Conservation (phyloP, 139 green algal genomes). For the Eudorina sp. region DNA sequence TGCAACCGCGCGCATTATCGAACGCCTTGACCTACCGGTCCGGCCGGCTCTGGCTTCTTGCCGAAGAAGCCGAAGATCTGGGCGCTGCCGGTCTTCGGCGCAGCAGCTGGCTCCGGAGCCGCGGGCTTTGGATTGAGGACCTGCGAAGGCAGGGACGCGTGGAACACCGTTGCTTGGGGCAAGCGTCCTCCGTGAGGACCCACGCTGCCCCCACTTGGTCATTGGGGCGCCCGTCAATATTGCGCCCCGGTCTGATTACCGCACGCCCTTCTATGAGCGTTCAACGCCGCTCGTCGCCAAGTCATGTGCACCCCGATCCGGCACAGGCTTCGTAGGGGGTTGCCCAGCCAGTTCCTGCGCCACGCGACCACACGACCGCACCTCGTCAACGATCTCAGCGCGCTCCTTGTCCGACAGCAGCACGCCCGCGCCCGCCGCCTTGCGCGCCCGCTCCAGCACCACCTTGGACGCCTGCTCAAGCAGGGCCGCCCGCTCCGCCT, state of each 20-base stretch:
- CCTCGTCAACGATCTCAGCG: conserved; percentile 24
- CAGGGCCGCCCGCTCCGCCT: conserved; percentile 17
- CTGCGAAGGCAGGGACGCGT: not conserved
- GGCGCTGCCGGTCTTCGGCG: not conserved
- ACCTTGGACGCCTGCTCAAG: conserved; percentile 36
- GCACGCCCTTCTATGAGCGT: too few relatives aligned
- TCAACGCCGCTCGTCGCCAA: too few relatives aligned
- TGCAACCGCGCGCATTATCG: too few relatives aligned
- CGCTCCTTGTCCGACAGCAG: conserved; percentile 28
- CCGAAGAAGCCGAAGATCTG: conserved; percentile 47
- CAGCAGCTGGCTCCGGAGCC: not conserved
- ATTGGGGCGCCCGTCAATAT: too few relatives aligned
- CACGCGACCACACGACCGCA: not conserved
- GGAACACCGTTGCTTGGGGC: too few relatives aligned
- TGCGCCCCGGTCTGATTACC: too few relatives aligned
- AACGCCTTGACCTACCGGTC: not conserved
- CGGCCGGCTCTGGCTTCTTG: conserved; percentile 31
- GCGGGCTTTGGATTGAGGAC: conserved; percentile 47
- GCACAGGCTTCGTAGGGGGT: too few relatives aligned
- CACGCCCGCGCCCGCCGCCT: conserved; percentile 31
- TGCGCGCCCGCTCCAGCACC: conserved; percentile 44
- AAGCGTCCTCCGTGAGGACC: too few relatives aligned
- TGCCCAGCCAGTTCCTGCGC: too few relatives aligned
- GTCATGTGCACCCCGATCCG: too few relatives aligned
- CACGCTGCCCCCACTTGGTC: too few relatives aligned